phyloP scores from a whole-genome alignment of 2,329 filamentous ascomycete genomes.

The Arthroderma sp. region DNA sequence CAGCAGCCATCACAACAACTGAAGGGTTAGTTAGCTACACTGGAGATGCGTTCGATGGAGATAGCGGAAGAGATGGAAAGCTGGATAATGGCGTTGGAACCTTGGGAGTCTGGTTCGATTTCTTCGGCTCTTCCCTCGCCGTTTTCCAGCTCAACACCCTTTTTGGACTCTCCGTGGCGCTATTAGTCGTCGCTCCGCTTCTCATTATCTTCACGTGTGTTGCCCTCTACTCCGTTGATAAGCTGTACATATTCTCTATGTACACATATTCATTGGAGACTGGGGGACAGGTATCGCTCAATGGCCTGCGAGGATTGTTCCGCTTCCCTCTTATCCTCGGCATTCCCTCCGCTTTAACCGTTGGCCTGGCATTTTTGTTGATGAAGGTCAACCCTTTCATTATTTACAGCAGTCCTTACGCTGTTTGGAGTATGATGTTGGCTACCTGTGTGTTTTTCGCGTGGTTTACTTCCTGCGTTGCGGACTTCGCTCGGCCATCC shows the following conservation, averaged over 20 bases:
- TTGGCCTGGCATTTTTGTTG: constrained; percentile 63
- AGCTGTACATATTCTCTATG: constrained; percentile 76
- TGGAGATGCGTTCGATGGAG: constrained; percentile 53
- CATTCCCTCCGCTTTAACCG: constrained; percentile 54
- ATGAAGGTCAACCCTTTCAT: constrained; percentile 80
- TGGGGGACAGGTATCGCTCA: constrained; percentile 50
- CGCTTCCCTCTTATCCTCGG: constrained; percentile 66
- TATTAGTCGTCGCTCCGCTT: constrained; percentile 70
- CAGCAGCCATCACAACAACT: constrained; percentile 63
- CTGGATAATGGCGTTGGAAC: constrained; percentile 55
- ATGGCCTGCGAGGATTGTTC: constrained; percentile 71
- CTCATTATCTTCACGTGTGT: constrained; percentile 58
- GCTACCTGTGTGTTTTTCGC: constrained; percentile 67
- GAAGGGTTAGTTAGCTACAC: constrained; percentile 57
- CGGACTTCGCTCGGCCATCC: constrained; percentile 68
- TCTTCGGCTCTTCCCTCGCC: constrained; percentile 69
- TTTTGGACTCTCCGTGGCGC: constrained; percentile 74
- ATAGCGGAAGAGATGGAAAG: constrained; percentile 45
- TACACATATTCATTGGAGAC: constrained; percentile 49
- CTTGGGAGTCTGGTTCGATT: constrained; percentile 81
- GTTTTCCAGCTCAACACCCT: constrained; percentile 69
- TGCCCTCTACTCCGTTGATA: constrained; percentile 58
- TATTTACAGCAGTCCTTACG: constrained; percentile 77
- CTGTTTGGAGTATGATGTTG: constrained; percentile 79
- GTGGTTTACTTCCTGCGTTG: constrained; percentile 71